Evolutionary conservation across 495 filamentous ascomycete genomes (phyloP), one percentile per base, ranked within the genome.

Genomic region (Annulohypoxylon moriforme): DNA sequence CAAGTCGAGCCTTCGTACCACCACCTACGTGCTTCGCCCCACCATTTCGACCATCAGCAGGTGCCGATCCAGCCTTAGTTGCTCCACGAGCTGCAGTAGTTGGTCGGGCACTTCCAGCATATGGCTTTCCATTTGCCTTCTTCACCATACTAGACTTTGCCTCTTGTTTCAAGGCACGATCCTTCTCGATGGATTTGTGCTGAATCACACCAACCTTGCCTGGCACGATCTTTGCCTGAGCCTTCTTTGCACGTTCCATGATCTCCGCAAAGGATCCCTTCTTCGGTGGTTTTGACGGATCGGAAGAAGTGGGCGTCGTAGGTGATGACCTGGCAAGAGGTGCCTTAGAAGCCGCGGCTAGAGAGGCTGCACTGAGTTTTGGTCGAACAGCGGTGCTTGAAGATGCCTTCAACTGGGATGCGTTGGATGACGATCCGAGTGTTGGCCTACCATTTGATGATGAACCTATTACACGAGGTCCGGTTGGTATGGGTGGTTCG

Each of bases 261-360:
- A 93, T 90, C 67, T 91, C 89, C 47, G 85, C 85, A 73, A 82
- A 94, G 1, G 89, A 89, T 1, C 89, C 85, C 67, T 90, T 91
- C 74, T 90, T 90, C 11, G 84, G 86, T n/a, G 84, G 73, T 40
- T 71, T 78, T 4, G 81, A 77, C n/a, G 70, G 69, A 18, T 75
- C 74, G 1, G 75, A 60, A 20, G 68, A 14, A 5, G 72, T 71
- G 18, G 72, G 69, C 10, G 64, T 78, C 9, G 77, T 72, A 46
- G 75, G 70, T 14, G 69, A 74, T 40, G 73, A 60, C 31, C 60
- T 77, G 9, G 72, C 53, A n/a, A 65, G 68, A 29, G 64, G 49
- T 11, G 29, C 68, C 57, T 70, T 76, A 10, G 71, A 58, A 31
- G 61, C 47, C 60, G 75, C 49, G 13, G 73, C 42, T 31, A 63